Base-by-base conservation (phyloP, 1,284 basidiomycete genomes). In the Apiotrichum montevideense region DNA sequence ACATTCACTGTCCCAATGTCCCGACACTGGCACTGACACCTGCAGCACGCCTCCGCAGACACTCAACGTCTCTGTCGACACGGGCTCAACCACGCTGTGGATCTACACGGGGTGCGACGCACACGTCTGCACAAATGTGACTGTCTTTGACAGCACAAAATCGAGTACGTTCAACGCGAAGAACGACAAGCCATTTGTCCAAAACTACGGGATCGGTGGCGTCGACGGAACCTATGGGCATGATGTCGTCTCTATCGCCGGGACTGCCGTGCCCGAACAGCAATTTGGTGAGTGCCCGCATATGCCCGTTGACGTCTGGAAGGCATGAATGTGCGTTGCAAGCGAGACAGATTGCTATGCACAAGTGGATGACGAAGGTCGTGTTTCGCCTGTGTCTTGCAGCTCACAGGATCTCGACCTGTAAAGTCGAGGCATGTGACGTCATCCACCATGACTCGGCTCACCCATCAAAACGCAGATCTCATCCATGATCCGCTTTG, bases 51-150 rank as follows among this genome's bases (percentile, higher is more conserved):
- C 77, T 3, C 57, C 66, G 14, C 71, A 76, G 52, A 64, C 63
- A 37, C 69, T 79, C 46, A 68, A 75, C 57, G 63, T 78, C 32
- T 64, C 76, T 21, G 64, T 79, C 37, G 77, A 79, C 59, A 79
- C 77, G 6, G 77, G 76, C 14, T 71, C 68, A 1, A 58, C 74
- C 6, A 75, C 76, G 56, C 66, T 78, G 44, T 53, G 52, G 52
- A 43, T 53, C 5, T 46, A 46, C 37, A 1, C 21, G 4, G 13
- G 8, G 7, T 53, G 52, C 33, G 45, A 37, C 45, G 14, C 7
- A 15, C 5, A 10, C 5, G 52, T 29, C 13, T 53, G 52, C 32
- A 37, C 29, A 0, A 57, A 57, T 8, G 63, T 69, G 4, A 65
- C 64, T 7, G 56, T 54, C 21, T 78, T 68, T 61, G 63, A 71